Evolutionary conservation across 345 rosid species (phyloP), one percentile per base, ranked within the genome.

Genomic region (Euphorbia lathyris): DNA sequence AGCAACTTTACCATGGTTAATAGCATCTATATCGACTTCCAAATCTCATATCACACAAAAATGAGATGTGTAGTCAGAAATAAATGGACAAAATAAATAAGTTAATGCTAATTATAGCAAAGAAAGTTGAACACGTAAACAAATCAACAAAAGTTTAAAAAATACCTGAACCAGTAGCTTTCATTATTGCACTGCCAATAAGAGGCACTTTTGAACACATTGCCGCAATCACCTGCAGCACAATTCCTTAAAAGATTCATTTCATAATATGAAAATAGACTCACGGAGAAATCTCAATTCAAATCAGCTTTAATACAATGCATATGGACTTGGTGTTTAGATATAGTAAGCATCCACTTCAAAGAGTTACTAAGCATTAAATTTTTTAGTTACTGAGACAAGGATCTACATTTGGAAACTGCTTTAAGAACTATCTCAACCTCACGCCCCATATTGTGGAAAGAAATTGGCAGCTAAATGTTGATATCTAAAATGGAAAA

Each of bases 191-290:
- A 64, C 82, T 85, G 74, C 96, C 85, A 62, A 94, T 85, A 34
- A 88, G 75, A 72, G 98, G 96, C 67, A 90, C 96, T 78, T 91
- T 91, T 59, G 96, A 88, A 77, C 97, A 94, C 96, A 94, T 94
- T 64, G 95, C 88, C 75, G 96, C 93, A 55, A 94, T 83, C 77
- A 91, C 91, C 98, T 94, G 88, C 84, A 84, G 4, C 51, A 14
- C 0, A 66, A 67, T 68, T 76, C 76, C 67, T 80, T 58, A 56
- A 16, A 70, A 43, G 47, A 48, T n/a, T 19, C 60, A 47, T 32
- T 20, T 38, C 20, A 23, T 45, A 25, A 45, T 45, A 25, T 64
- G 2, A 40, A 64, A 13, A 64, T 17, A 43, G 20, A 32, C 17
- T 45, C 20, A 13, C 3, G 36, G 22, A 64, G 40, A 2, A 45